Evolutionary conservation across 106 monocot species (phyloP), one percentile per base, ranked within the genome.

Genomic region (Dioscorea alata): DNA sequence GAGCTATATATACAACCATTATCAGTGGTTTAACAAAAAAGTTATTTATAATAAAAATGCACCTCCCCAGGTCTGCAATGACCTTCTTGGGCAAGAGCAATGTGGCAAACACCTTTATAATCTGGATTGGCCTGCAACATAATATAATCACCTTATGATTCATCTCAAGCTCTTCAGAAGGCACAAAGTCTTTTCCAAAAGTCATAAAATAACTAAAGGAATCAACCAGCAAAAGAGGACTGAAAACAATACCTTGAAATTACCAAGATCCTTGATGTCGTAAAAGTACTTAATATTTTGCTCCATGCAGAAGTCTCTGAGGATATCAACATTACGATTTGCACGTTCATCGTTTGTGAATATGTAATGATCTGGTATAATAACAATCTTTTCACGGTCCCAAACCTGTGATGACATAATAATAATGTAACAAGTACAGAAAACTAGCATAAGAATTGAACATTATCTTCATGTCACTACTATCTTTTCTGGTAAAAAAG

Each of bases 31-130:
- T 42, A 42, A 32, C 28, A 51, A 15, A 66, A 56, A 19, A 67
- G n/a, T 58, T 7, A 32, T 69, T 32, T 16, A 77, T 71, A 28
- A 58, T 48, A 19, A 21, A 21, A 52, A 59, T 33, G 12, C 16
- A 97, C 96, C 92, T 97, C 96, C 13, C 96, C 96, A 69, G 96
- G 96, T 81, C 96, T 79, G 72, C 96, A 97, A 56, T 92, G 96
- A 14, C 96, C 92, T 82, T 97, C 96, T 79, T 97, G 96, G 61
- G 96, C 92, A 74, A 97, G 84, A 59, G 96, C 96, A 71, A 97
- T 59, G 59, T 92, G 96, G 60, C 92, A 97, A 48, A 92, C 96
- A 70, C 96, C 92, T 78, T 92, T 92, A 63, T 92, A 97, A 83
- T 92, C 96, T 63, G 96, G 96, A 81, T 97, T 97, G 14, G 80